Base-by-base conservation (phyloP, 805 yeast species). In the Wickerhamiella hasegawae region DNA sequence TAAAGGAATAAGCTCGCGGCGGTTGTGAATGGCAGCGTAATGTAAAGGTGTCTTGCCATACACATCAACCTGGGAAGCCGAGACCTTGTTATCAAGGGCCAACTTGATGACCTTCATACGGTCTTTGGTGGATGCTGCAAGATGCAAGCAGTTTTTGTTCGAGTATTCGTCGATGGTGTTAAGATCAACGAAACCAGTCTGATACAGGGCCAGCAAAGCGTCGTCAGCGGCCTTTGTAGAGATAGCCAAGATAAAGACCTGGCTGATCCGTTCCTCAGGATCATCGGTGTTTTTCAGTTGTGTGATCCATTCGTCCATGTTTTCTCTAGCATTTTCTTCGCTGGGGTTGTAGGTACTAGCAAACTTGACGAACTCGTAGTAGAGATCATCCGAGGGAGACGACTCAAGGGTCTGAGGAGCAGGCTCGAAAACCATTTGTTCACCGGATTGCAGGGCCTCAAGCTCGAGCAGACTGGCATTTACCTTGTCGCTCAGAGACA, bases 11-110 rank as follows among this genome's bases (percentile, higher is more conserved):
- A 71, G 48, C 12, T 60, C 53, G 33, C 68, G 48, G 41, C 67
- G 64, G 44, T 68, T 63, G 45, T 69, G 69, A 12, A 54, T 48
- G 3, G 92, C 68, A 4, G 94, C 92, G 52, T 84, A 83, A 55
- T 87, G 97, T 14, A 90, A 58, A 17, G 96, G 85, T 1, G 77
- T 73, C 43, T 87, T 67, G 3, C 92, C 93, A 44, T 58, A 57
- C 8, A 54, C 53, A 36, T 62, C 68, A 5, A 38, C 36, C 5
- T 44, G 45, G 18, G 47, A 39, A 14, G 52, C 48, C 25, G 51
- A 54, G 19, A 54, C 54, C 10, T 46, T 42, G n/a, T 45, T 35
- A 1, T 40, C 31, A 17, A 55, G 41, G 5, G 56, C 56, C n/a
- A 55, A 46, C 10, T 49, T 45, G 15, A 61, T 38, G 11, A 59